Conservation (phyloP, 2,329 filamentous ascomycete species). For the Talaromyces amestolkiae region DNA sequence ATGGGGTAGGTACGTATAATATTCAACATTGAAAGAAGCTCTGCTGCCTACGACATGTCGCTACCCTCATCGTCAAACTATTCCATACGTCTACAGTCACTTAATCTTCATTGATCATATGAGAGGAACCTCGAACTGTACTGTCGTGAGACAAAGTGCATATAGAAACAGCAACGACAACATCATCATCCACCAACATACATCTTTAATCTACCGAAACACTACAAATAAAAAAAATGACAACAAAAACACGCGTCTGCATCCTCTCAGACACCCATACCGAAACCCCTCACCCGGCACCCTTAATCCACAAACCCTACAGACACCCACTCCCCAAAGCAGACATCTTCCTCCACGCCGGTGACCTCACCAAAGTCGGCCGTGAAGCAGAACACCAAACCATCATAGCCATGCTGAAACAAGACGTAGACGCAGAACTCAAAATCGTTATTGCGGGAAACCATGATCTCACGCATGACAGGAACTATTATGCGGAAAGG, state of each 20-base stretch:
- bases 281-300: constrained; percentile 25
- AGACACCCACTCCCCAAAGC: constrained; percentile 48
- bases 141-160: not conserved
- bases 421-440: constrained; percentile 50
- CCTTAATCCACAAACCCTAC: constrained; percentile 30
- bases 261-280: constrained; percentile 47
- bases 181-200: not conserved
- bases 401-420: constrained; percentile 48
- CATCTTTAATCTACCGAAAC: not conserved
- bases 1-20: not conserved
- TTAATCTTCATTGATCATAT: not conserved
- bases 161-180: not conserved
- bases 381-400: constrained; percentile 47
- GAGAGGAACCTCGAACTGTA: not conserved
- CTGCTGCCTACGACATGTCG: not conserved
- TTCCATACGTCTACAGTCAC: not conserved
- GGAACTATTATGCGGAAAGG: constrained; percentile 44
- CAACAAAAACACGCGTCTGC: constrained; percentile 40
- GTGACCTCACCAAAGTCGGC: constrained; percentile 57
- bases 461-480: constrained; percentile 60
- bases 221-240: not conserved
- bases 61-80: not conserved
- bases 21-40: not conserved
- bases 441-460: constrained; percentile 65
- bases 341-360: constrained; percentile 58